Percentiles rank a stretch among this genome's conserved stretches.
These are phyloP conservation scores for Cladophialophora chaetospira DNA, from an alignment of 2,329 filamentous ascomycete genomes.

Conservation along the genomic window DNA sequence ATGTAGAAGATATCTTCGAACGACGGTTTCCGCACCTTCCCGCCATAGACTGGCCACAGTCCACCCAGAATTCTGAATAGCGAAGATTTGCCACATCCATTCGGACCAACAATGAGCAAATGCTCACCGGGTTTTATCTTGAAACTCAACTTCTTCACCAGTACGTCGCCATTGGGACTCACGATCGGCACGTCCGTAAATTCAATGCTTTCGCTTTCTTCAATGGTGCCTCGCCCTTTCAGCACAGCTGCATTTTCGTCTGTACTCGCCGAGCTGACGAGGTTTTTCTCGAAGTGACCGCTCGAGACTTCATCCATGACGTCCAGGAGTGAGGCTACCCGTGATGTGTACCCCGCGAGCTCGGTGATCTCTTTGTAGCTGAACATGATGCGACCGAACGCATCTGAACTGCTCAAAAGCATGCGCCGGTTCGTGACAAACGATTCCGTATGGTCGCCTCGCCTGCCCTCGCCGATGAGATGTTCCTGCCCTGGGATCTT, in stretches of 20 bases:
- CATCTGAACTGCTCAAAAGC: slow-evolving; percentile 89
- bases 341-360: slow-evolving; percentile 89
- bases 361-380: slow-evolving; percentile 98
- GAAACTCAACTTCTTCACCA: slow-evolving; percentile 84
- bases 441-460: slow-evolving; percentile 59
- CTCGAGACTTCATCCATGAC: slow-evolving; percentile 92
- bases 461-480: slow-evolving; percentile 29
- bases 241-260: slow-evolving; percentile 82
- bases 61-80: slow-evolving; percentile 95
- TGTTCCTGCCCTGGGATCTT: slow-evolving; percentile 72
- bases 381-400: slow-evolving; percentile 95
- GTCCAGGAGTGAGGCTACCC: slow-evolving; percentile 83
- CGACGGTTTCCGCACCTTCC: slow-evolving; percentile 85
- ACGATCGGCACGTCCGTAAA: slow-evolving; percentile 93
- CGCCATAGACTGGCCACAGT: slow-evolving; percentile 96
- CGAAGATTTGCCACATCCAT: slow-evolving; percentile 95
- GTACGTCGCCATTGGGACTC: slow-evolving; percentile 91
- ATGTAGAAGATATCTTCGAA: slow-evolving; percentile 98
- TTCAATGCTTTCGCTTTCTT: slow-evolving; percentile 80
- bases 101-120: slow-evolving; percentile 90
- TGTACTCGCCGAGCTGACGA: slow-evolving; percentile 83
- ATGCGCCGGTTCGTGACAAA: slow-evolving; percentile 95
- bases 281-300: slow-evolving; percentile 92
- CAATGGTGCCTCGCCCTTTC: slow-evolving; percentile 75
- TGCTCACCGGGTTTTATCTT: slow-evolving; percentile 84